phyloP scores from a whole-genome alignment of 495 filamentous ascomycete genomes.

The Penicillium mononematosum region DNA sequence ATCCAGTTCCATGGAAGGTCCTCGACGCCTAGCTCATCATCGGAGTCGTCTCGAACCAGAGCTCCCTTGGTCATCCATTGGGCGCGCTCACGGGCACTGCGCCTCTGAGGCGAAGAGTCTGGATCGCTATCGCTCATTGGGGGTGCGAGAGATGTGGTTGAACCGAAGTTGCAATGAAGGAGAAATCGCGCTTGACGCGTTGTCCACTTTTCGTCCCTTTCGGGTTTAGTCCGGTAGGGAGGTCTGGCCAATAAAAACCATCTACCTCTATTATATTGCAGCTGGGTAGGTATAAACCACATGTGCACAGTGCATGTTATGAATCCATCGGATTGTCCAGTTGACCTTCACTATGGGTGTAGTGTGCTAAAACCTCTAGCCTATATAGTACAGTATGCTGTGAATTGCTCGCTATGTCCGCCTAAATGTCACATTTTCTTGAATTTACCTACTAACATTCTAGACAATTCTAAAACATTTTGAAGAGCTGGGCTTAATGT shows the following conservation, averaged over 20 bases:
- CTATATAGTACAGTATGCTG: neutral
- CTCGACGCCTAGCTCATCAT: slow-evolving; percentile 84
- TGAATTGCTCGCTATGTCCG: neutral
- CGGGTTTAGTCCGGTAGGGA: slow-evolving; percentile 26
- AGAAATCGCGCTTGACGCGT: slow-evolving; percentile 33
- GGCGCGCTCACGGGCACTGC: slow-evolving; percentile 45
- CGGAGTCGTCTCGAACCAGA: slow-evolving; percentile 79
- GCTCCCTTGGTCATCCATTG: slow-evolving; percentile 64
- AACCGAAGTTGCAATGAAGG: slow-evolving; percentile 13
- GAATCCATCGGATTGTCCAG: neutral
- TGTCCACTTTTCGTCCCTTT: slow-evolving; percentile 43
- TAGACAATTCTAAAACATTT: neutral
- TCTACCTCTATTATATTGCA: neutral
- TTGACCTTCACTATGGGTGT: neutral
- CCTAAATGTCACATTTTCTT: neutral
- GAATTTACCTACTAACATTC: neutral
- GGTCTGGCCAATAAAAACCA: slow-evolving; percentile 16
- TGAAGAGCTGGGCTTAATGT: neutral
- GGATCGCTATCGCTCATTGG: slow-evolving; percentile 19
- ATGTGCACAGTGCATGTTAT: neutral
- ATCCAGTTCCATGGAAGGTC: slow-evolving; percentile 95
- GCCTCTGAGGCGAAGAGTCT: slow-evolving; percentile 15
- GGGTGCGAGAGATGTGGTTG: slow-evolving; percentile 1
- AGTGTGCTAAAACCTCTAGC: neutral
- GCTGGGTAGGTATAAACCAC: neutral